A percentile compares a stretch with the other conserved stretches of the same genome.
Evolutionary conservation across 2,329 filamentous ascomycete genomes (phyloP).

Genomic region (Grosmannia serpens): DNA sequence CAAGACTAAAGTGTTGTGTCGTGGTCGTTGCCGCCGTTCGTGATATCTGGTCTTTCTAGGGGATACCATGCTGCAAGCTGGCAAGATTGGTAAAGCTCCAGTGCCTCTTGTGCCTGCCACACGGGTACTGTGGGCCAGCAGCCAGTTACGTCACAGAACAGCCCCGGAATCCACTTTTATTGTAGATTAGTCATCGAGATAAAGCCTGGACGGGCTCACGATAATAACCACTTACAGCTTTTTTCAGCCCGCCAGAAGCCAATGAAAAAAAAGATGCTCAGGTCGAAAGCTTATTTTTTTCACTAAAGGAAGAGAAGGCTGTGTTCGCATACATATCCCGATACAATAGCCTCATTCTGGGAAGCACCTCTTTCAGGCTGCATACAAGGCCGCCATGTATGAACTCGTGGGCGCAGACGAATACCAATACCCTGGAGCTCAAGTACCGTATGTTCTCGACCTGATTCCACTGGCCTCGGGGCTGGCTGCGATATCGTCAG

Average conservation of each 20-base stretch:
- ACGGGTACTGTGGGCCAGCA: neutral
- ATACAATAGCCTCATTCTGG: no score
- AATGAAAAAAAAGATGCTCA: neutral
- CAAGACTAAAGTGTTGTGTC: neutral
- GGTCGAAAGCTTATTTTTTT: neutral
- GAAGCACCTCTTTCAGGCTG: no score
- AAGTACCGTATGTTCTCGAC: slow-evolving; percentile 44
- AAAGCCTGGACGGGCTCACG: neutral
- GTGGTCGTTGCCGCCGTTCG: neutral
- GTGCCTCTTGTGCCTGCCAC: neutral
- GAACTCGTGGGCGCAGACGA: slow-evolving; percentile 26
- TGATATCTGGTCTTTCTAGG: neutral
- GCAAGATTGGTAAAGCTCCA: slow-evolving; percentile 1
- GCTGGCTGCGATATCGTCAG: slow-evolving; percentile 55
- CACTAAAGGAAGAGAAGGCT: no score
- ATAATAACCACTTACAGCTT: slow-evolving; percentile 2
- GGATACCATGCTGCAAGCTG: slow-evolving; percentile 1
- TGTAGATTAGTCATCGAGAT: slow-evolving; percentile 7
- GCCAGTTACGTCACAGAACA: slow-evolving; percentile 3
- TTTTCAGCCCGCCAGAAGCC: neutral
- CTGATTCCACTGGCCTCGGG: slow-evolving; percentile 38
- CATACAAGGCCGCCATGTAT: slow-evolving; percentile 24
- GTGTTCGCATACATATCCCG: no score
- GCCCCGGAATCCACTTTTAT: neutral
- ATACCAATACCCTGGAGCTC: slow-evolving; percentile 24